Conservation (phyloP, 495 filamentous ascomycete genomes). For the Penicillium cosmopolitanum region DNA sequence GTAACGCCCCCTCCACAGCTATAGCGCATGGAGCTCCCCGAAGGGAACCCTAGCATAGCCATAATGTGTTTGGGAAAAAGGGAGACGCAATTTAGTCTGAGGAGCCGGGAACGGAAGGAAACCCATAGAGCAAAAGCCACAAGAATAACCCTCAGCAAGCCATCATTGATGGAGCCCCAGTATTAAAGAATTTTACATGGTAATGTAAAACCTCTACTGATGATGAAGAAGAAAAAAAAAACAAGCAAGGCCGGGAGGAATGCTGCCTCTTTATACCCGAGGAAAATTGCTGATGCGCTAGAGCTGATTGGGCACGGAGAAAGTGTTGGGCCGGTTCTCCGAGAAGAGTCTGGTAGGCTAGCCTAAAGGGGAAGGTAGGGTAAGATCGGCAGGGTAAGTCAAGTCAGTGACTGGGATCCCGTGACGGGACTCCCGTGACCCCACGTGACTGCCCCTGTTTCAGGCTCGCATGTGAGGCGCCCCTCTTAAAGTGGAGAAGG, state of each 20-base stretch:
- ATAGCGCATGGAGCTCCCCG: constrained; percentile 50
- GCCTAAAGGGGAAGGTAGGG: constrained; percentile 21
- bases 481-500: not conserved
- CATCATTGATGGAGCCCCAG: constrained; percentile 47
- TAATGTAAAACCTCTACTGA: constrained; percentile 57
- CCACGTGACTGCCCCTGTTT: constrained; percentile 4
- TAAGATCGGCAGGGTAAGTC: constrained; percentile 6
- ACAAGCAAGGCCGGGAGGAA: constrained; percentile 21
- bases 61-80: constrained; percentile 52
- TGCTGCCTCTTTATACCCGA: constrained; percentile 28
- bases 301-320: not conserved
- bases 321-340: constrained; percentile 10
- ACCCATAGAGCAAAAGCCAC: constrained; percentile 46
- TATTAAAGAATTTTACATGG: constrained; percentile 42
- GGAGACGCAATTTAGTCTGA: constrained; percentile 45
- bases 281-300: not conserved
- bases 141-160: constrained; percentile 56
- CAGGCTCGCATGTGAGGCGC: constrained; percentile 15
- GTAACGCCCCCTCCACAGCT: constrained; percentile 54
- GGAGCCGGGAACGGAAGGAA: constrained; percentile 55
- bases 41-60: constrained; percentile 53
- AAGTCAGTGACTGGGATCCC: not conserved
- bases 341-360: not conserved
- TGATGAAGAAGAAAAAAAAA: constrained; percentile 50
- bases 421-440: not conserved